Conservation (phyloP, 2,329 filamentous ascomycete species). For the Colletotrichum melonis region DNA sequence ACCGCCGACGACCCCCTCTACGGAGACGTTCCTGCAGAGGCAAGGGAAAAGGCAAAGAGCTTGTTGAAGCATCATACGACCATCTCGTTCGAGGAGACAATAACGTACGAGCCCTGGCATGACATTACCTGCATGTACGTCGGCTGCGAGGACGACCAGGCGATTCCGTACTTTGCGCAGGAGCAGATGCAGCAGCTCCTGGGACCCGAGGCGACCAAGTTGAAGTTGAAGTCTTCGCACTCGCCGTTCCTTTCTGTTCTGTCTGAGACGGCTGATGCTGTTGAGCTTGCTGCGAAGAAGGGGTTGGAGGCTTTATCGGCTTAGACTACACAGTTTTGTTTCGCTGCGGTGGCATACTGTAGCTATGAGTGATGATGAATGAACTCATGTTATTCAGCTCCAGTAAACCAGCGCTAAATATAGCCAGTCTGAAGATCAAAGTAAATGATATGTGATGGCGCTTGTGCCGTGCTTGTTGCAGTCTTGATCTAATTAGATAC, state of each 20-base stretch:
- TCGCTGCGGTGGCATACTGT: too few species aligned
- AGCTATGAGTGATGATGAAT: too few species aligned
- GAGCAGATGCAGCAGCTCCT: constrained; percentile 32
- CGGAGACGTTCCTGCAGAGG: constrained; percentile 35
- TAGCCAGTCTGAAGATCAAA: too few species aligned
- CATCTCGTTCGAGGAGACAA: constrained; percentile 36
- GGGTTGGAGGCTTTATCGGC: neutral
- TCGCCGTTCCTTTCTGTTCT: constrained; percentile 23
- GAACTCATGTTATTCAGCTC: too few species aligned
- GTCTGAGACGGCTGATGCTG: constrained; percentile 10
- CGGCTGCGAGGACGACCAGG: constrained; percentile 40
- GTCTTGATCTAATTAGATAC: neutral
- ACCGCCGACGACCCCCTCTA: constrained; percentile 37
- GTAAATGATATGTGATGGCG: too few species aligned
- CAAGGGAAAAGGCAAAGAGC: constrained; percentile 18
- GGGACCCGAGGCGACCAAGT: neutral
- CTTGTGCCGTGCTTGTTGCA: too few species aligned
- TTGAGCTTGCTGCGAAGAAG: neutral
- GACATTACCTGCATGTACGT: constrained; percentile 41
- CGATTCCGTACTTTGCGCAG: constrained; percentile 37
- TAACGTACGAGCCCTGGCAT: constrained; percentile 42
- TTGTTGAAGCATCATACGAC: constrained; percentile 10
- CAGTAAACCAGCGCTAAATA: too few species aligned
- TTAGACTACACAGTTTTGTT: neutral
- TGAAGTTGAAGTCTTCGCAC: constrained; percentile 1